These are phyloP conservation scores for Fusarium anguioides DNA, from an alignment of 2,329 filamentous ascomycete species.

Conservation along the genomic window DNA sequence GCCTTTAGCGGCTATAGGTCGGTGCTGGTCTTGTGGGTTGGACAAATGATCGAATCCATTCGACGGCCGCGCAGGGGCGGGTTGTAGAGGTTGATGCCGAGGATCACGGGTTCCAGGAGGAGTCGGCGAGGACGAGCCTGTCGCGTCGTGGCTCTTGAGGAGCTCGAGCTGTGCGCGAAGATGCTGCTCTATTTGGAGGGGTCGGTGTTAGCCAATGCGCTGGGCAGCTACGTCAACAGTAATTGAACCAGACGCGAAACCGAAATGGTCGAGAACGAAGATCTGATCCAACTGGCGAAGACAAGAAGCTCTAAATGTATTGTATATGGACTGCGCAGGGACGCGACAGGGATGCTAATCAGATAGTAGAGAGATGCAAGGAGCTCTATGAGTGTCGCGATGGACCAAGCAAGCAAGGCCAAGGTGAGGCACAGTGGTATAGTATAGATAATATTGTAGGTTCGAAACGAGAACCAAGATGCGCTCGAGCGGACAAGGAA, in stretches of 20 bases:
- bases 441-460: conserved; percentile 24
- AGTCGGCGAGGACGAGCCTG: conserved; percentile 47
- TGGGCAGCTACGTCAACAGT: conserved; percentile 27
- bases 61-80: conserved; percentile 49
- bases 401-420: not conserved
- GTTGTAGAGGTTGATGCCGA: conserved; percentile 46
- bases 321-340: conserved; percentile 29
- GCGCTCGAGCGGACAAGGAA: conserved; percentile 20
- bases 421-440: conserved; percentile 9
- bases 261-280: conserved; percentile 19
- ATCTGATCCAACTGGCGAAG: conserved; percentile 15
- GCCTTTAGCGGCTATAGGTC: conserved; percentile 49
- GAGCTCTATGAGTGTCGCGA: conserved; percentile 39
- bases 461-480: conserved; percentile 20
- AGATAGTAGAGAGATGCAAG: conserved; percentile 28
- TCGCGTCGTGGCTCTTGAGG: conserved; percentile 54
- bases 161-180: conserved; percentile 59
- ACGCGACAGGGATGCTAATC: conserved; percentile 42
- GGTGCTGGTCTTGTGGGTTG: conserved; percentile 50
- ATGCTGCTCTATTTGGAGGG: conserved; percentile 52
- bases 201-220: conserved; percentile 42
- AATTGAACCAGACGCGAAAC: conserved; percentile 29
- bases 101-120: conserved; percentile 46
- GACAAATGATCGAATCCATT: conserved; percentile 61
- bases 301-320: conserved; percentile 23